Base-by-base conservation (phyloP, 2,329 filamentous ascomycete genomes). In the Fusarium fracticaudum region DNA sequence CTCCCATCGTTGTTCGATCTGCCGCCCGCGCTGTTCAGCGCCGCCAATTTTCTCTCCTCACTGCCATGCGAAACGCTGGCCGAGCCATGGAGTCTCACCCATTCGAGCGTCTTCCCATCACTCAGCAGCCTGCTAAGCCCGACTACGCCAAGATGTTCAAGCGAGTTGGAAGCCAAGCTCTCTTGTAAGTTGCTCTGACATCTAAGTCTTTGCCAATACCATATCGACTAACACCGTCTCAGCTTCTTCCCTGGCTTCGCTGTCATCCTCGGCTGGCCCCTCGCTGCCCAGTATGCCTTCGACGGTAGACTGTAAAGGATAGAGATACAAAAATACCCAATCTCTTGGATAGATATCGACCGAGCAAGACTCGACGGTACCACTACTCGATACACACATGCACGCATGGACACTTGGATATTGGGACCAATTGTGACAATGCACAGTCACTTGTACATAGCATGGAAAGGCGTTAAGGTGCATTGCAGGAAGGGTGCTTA, bases 71-170 rank as follows among this genome's bases (percentile, higher is more conserved):
- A 62, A 77, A 75, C 41, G 79, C 78, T 41, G 79, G 78, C 43
- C 81, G 81, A 60, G 73, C 78, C 40, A 78, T 82, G 73, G 82
- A 84, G 70, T 48, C 81, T 62, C 82, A 84, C 60, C 81, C 81
- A 61, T 83, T 83, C 53, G 79, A 82, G 74, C 79, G 82, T 54
- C 70, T 81, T 20, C 74, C 81, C 48, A 59, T 72, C 22, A 72
- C 75, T 29, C 78, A 79, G 59, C 74, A 75, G 66, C 53, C 78
- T 18, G 79, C 79, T n/a, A 67, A 62, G 38, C 76, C 76, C 47
- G 80, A 83, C 67, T 84, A 82, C 74, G 76, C 71, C 45, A 77
- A 72, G 60, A 77, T 83, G 67, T 66, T 77, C 51, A 81, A 80
- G 77, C 79, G 80, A 40, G 72, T 79, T 61, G 79, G 78, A 15